Percentiles rank a stretch among this genome's conserved stretches.
Conservation (phyloP, 2,329 filamentous ascomycete genomes). For the Beauveria bassiana region DNA sequence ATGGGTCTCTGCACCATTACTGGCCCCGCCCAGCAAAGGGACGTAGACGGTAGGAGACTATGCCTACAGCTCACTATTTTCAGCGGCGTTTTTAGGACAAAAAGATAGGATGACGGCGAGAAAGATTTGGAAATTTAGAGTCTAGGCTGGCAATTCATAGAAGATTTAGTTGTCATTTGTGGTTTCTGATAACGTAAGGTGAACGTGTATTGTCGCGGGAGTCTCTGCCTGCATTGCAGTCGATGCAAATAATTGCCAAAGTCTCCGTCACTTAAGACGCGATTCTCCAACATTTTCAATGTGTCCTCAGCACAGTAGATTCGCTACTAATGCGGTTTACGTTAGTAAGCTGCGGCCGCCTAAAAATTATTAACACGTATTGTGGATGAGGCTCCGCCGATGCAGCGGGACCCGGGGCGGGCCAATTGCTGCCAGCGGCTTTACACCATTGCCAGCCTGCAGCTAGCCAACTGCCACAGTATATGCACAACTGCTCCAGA, state of each 20-base stretch:
- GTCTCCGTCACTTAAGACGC: no score
- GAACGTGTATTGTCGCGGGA: neutral
- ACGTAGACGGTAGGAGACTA: neutral
- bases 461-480: neutral
- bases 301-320: neutral
- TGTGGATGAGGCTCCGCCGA: slow-evolving; percentile 1
- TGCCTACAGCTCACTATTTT: slow-evolving; percentile 4
- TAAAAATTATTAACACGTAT: slow-evolving; percentile 5
- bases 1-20: neutral
- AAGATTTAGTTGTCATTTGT: neutral
- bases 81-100: slow-evolving; percentile 7
- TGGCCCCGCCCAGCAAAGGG: slow-evolving; percentile 11
- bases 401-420: neutral
- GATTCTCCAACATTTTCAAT: no score
- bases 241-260: no score
- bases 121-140: slow-evolving; percentile 7
- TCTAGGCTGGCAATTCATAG: neutral
- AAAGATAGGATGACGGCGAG: slow-evolving; percentile 5
- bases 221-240: no score
- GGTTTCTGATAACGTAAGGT: neutral
- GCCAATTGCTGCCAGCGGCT: slow-evolving; percentile 2
- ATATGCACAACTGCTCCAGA: neutral
- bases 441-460: neutral
- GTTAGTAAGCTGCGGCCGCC: neutral
- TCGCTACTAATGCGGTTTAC: no score